Conservation (phyloP, 2,329 filamentous ascomycete genomes). For the Alternaria triticimaculans region DNA sequence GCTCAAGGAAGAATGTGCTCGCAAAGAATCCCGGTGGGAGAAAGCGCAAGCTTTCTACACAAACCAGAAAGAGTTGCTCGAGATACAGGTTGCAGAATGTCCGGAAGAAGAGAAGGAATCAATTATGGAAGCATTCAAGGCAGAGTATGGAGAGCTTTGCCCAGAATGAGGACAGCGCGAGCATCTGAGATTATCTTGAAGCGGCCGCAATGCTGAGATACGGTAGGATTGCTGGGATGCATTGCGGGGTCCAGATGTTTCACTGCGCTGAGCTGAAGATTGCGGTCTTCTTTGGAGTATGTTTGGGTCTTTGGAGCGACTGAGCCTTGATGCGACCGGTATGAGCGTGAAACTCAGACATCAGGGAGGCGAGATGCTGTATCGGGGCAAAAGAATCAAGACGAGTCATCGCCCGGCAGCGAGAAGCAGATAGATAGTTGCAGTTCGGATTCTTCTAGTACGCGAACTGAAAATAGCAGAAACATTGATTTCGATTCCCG, state of each 20-base stretch:
- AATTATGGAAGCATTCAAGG: not conserved
- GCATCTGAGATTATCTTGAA: not conserved
- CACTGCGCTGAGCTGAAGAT: not conserved
- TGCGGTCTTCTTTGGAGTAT: not conserved
- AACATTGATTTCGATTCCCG: not conserved
- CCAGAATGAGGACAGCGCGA: not conserved
- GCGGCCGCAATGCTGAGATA: not conserved
- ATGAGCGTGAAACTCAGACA: not conserved
- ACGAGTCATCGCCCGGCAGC: not conserved
- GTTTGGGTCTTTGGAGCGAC: not conserved
- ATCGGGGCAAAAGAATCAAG: not conserved
- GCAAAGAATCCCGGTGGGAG: not conserved
- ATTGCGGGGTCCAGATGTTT: not conserved
- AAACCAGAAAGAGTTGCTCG: not conserved
- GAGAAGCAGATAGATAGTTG: too few species aligned
- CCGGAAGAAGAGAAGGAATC: not conserved
- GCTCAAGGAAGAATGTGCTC: not conserved
- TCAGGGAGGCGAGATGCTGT: not conserved
- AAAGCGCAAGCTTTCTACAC: not conserved
- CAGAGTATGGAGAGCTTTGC: not conserved
- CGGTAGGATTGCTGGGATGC: not conserved
- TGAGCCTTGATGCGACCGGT: not conserved
- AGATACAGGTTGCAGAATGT: not conserved
- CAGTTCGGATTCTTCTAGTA: too few species aligned
- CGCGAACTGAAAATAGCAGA: not conserved